Evolutionary conservation across 1,139 yeast species (phyloP), one percentile per base, ranked within the genome.

Genomic region (Candida glucosophila): DNA sequence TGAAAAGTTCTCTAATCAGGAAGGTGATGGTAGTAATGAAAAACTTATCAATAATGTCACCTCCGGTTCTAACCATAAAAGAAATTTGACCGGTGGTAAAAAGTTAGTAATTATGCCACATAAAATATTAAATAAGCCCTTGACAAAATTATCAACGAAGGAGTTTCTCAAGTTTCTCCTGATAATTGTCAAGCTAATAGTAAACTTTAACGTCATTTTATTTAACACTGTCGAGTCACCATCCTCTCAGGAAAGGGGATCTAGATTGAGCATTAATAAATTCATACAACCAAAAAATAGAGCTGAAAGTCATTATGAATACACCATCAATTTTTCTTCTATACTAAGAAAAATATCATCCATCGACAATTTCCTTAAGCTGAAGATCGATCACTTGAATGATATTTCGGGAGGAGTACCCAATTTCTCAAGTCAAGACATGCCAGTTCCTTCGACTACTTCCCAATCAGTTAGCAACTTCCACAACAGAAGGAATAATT

Each of bases 81-180:
- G 29, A 26, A 25, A 22, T 14, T 12, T 26, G 9, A 17, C 28
- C 3, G 27, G 27, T 7, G 34, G 35, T 14, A 47, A 55, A 30
- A 54, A 48, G 30, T 37, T 56, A 26, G 53, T 62, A 3, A 52
- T 64, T 5, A 54, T 64, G 2, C 70, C 72, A 0, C 70, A 65
- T 33, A 55, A 57, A 29, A 58, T 65, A 5, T 46, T 65, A 16
- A 52, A 51, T 30, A 60, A 61, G 29, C 70, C 70, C 5, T 56
- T 65, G 29, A 50, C 55, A 18, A 58, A 57, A 31, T 44, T 64
- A 17, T 44, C 59, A 14, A 47, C 57, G 8, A 54, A 55, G 25
- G 72, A 65, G 30, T 62, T 57, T 29, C 39, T 61, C 21, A 46
- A 45, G 30, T 62, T 65, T 29, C 41, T 65, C 3, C 47, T 55